Evolutionary conservation across 805 yeast species (phyloP), one percentile per base, ranked within the genome.

Genomic region (Jamesozyma rosinii): DNA sequence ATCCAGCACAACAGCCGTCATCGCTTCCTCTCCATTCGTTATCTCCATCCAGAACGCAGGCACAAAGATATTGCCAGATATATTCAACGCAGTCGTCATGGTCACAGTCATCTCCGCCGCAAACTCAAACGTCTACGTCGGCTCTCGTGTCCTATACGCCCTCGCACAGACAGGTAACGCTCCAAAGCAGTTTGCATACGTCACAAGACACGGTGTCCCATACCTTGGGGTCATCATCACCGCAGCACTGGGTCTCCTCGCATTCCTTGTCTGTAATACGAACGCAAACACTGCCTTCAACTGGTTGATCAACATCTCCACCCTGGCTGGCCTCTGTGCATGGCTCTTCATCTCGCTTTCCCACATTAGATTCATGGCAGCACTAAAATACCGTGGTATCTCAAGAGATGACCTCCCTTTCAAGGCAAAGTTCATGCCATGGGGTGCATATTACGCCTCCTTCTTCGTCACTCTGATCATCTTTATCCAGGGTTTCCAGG

Each of bases 91-190:
- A 14, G 78, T 82, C 37, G 79, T 83, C 45, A 60, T 82, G 49
- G 53, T 73, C 33, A 79, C 89, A 10, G 74, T 82, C 44, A 68
- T 81, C 41, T 81, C 89, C 18, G 89, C 90, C 30, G 90, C 82
- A 52, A 83, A 83, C 65, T 81, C 88, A 14, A 81, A 80, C 57
- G 74, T 83, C 26, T 82, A 82, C 63, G 77, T 79, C 52, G 81
- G 86, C 35, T 81, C 89, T 5, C 70, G 92, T 64, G 72, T 79
- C 29, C 62, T 83, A 33, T 82, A 75, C 56, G 73, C 81, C 6
- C 68, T 83, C 57, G 83, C 84, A 14, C 69, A 69, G 54, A 71
- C 74, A 32, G 73, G 74, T 19, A 70, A 71, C 41, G 84, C 85
- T 9, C 86, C 86, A 42, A 72, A 68, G 51, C 58, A 70, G 43